Evolutionary conservation across 2,329 filamentous ascomycete species (phyloP).

Genomic region (Botrytis elliptica): DNA sequence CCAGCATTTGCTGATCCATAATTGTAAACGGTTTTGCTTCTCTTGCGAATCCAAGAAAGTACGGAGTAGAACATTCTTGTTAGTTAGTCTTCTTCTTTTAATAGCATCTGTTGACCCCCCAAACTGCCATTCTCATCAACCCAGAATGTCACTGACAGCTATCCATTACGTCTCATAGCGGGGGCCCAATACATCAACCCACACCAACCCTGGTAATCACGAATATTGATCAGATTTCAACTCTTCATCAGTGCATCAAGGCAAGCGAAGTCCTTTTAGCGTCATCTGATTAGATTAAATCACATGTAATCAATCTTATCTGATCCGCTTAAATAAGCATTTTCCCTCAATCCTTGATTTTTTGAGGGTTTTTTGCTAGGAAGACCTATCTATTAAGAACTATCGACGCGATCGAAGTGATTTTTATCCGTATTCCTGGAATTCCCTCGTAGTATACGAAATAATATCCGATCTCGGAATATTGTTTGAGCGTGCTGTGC

Average conservation of each 20-base stretch:
- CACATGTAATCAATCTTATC: conserved; percentile 13
- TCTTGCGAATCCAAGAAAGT: not conserved
- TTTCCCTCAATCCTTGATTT: conserved; percentile 3
- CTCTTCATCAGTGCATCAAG: not conserved
- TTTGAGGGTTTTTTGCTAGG: not conserved
- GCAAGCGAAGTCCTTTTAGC: conserved; percentile 7
- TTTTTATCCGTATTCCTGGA: not conserved
- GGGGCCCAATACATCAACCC: not conserved
- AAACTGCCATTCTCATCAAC: not conserved
- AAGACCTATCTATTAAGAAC: not conserved
- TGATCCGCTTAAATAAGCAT: conserved; percentile 9
- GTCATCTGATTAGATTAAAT: conserved; percentile 18
- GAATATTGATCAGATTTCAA: not conserved
- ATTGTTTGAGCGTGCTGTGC: not conserved
- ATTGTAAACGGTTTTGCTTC: no score
- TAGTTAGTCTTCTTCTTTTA: not conserved
- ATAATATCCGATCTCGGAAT: not conserved
- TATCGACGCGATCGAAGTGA: not conserved
- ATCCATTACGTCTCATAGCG: conserved; percentile 2
- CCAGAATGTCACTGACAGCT: not conserved
- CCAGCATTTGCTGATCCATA: not conserved
- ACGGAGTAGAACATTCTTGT: not conserved
- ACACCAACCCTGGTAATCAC: not conserved
- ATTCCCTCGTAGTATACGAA: not conserved
- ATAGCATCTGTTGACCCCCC: not conserved